phyloP scores from a whole-genome alignment of 768 basidiomycete genomes.

The Lanmaoa pseudosensibilis region DNA sequence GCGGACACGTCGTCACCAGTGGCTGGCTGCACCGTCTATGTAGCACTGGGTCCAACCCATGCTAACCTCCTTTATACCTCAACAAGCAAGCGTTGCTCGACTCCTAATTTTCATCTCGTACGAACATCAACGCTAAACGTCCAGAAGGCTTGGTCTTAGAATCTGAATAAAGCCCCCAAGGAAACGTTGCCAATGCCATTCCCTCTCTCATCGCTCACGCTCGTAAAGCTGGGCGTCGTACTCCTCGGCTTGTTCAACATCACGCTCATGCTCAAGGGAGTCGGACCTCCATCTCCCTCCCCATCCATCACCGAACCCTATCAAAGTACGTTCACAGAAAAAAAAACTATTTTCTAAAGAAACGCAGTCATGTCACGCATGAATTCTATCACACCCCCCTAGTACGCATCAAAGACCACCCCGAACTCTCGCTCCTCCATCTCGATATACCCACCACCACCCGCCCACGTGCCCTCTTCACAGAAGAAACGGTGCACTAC shows the following conservation, averaged over 20 bases:
- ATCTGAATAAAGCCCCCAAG: not conserved
- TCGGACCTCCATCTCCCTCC: not conserved
- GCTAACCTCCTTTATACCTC: not conserved
- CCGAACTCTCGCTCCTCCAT: constrained; percentile 15
- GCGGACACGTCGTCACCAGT: too few relatives aligned
- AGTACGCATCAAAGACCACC: constrained; percentile 16
- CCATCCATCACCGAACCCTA: constrained; percentile 6
- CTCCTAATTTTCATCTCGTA: not conserved
- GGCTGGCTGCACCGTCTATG: not conserved
- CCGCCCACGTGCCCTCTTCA: constrained; percentile 12
- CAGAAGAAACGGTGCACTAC: constrained; percentile 28
- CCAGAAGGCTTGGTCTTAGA: not conserved
- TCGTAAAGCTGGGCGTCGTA: constrained; percentile 22
- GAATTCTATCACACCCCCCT: too few relatives aligned
- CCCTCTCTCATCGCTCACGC: constrained; percentile 10
- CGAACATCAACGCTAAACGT: not conserved
- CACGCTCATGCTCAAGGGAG: constrained; percentile 3
- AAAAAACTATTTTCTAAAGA: not conserved
- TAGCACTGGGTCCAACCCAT: not conserved
- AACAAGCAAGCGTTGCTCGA: too few relatives aligned
- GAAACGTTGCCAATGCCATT: not conserved
- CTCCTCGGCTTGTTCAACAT: constrained; percentile 24
- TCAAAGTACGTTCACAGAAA: constrained; percentile 10
- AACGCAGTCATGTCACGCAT: too few relatives aligned
- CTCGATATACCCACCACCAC: constrained; percentile 10